A percentile compares a stretch with the other conserved stretches of the same genome.
phyloP scores from a whole-genome alignment of 2,329 filamentous ascomycete genomes.

The Aspergillus felis region DNA sequence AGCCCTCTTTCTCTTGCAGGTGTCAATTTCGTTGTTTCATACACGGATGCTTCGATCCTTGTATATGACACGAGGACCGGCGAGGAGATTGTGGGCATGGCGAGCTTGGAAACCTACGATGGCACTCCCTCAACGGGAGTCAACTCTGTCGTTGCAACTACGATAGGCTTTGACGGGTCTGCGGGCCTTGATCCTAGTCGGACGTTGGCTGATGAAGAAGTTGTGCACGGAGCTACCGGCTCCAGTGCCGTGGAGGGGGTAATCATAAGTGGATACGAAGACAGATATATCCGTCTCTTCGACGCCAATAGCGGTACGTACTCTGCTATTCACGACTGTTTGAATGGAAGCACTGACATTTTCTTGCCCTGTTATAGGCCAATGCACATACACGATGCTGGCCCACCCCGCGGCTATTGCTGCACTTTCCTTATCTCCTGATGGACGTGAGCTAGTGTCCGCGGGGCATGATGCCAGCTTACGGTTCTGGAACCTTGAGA shows the following conservation, averaged over 20 bases:
- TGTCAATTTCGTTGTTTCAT: constrained; percentile 88
- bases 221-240: constrained; percentile 76
- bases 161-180: constrained; percentile 68
- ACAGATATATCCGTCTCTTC: constrained; percentile 93
- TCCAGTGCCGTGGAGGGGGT: constrained; percentile 83
- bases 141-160: constrained; percentile 86
- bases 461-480: constrained; percentile 94
- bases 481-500: constrained; percentile 96
- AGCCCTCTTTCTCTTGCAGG: constrained; percentile 79
- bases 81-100: constrained; percentile 89
- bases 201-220: constrained; percentile 65
- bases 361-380: constrained; percentile 55
- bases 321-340: neutral
- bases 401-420: constrained; percentile 93
- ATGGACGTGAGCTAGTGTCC: constrained; percentile 89
- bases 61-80: constrained; percentile 90
- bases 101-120: constrained; percentile 89
- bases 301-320: constrained; percentile 95
- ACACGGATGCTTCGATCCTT: constrained; percentile 82
- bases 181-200: constrained; percentile 59
- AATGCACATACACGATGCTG: constrained; percentile 99
- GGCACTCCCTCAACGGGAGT: constrained; percentile 77
- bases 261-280: constrained; percentile 94
- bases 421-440: constrained; percentile 83
- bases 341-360: constrained; percentile 14